Base-by-base conservation (phyloP, 495 filamentous ascomycete genomes). In the Polyplosphaeria fusca region DNA sequence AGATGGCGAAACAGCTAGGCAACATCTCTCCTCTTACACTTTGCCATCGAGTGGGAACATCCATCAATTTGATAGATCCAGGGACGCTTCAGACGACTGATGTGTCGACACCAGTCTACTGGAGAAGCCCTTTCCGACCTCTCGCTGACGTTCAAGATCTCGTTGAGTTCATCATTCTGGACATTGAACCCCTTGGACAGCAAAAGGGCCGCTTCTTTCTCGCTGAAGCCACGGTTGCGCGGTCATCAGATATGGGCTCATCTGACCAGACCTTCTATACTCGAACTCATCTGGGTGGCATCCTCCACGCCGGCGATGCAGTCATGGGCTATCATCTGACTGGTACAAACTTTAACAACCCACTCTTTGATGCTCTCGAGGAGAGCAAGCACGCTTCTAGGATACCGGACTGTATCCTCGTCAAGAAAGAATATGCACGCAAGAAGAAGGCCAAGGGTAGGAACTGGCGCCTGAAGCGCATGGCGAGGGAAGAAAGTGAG, bases 341-440 rank as follows among this genome's bases (percentile, higher is more conserved):
- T 1, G 91, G 89, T 18, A 81, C 91, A 24, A 92, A 94, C 69
- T 96, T 87, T 79, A 99, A 99, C 79, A 89, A 89, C 65, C 74
- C 78, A 0, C 72, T 89, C 41, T 88, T 87, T 63, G 92, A 96
- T 42, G 86, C 82, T 2, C 96, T 19, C 86, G 94, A 70, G 69
- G 76, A 51, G 84, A 81, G 65, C 76, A 81, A 67, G 75, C 87
- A 89, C 74, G 72, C 81, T 2, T 85, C 82, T 9, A 84, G 78
- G 2, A 86, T 99, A 38, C 94, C 94, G 0, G 94, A 97, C 60
- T 94, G 96, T 1, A 69, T 97, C 0, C 80, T 99, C 2, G 89
- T 99, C 61, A 96, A 94, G 89, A 99, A 99, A 69, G 80, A 83
- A 77, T 97, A 94, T 71, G 81, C 87, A 5, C 84, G 89, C 70